These are phyloP conservation scores for Mortierella sp. DNA, from an alignment of 371 early-diverging fungal species.

Conservation along the genomic window DNA sequence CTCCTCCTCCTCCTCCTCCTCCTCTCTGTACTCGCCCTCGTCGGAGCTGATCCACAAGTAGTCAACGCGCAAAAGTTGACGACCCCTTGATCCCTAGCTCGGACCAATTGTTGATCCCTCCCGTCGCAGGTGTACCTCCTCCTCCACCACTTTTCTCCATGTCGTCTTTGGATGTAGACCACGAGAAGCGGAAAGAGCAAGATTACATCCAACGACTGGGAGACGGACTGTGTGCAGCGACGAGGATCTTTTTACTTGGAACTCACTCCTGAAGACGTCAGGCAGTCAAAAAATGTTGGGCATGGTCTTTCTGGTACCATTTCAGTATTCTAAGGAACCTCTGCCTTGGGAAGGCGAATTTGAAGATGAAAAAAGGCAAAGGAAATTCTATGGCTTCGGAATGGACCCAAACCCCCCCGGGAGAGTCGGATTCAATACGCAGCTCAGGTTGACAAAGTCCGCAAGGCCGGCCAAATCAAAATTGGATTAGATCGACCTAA, in stretches of 20 bases:
- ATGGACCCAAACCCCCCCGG: constrained; percentile 15
- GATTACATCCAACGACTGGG: constrained; percentile 19
- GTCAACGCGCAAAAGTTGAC: neutral
- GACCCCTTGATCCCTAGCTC: constrained; percentile 17
- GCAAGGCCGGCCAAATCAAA: neutral
- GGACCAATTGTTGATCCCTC: constrained; percentile 22
- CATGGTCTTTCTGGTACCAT: neutral
- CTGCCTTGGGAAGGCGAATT: constrained; percentile 34
- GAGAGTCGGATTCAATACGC: constrained; percentile 17
- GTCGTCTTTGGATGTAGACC: neutral
- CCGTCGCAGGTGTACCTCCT: constrained; percentile 37
- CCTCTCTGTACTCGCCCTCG: neutral
- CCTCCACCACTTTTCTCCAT: neutral
- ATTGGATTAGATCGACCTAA: constrained; percentile 29
- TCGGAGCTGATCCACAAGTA: neutral
- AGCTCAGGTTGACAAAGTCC: neutral
- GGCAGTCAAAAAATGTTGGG: neutral
- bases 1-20: neutral
- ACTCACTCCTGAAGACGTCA: constrained; percentile 12
- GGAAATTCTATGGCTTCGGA: neutral
- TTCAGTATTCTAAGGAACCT: constrained; percentile 25
- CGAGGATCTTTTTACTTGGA: constrained; percentile 34
- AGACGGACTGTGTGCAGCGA: constrained; percentile 9
- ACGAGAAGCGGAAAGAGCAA: constrained; percentile 8
- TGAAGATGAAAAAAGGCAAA: constrained; percentile 10